Conservation (phyloP, 768 basidiomycete genomes). For the Lactarius tabidus region DNA sequence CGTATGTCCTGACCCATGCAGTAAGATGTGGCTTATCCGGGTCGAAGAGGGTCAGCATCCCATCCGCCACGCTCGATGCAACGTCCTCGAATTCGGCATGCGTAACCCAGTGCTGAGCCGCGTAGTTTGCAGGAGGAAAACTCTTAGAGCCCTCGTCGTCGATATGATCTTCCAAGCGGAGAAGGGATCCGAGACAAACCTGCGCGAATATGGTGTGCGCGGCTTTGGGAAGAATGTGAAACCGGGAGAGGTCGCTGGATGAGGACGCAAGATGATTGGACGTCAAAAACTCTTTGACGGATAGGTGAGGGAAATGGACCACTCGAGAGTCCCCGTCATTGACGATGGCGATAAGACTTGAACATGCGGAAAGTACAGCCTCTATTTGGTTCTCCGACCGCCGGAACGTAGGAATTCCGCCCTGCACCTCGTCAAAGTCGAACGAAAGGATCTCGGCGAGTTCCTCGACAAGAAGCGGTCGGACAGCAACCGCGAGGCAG, state of each 20-base stretch:
- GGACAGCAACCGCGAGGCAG: background rate
- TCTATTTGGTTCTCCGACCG: background rate
- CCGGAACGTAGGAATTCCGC: background rate
- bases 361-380: background rate
- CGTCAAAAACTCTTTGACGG: background rate
- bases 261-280: background rate
- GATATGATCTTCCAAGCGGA: background rate
- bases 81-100: background rate
- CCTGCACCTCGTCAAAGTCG: background rate
- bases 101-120: background rate
- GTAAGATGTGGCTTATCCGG: background rate
- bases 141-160: background rate
- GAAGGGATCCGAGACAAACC: background rate
- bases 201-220: constrained; percentile 1
- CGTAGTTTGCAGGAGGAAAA: background rate
- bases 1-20: constrained; percentile 1
- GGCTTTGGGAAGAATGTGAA: background rate
- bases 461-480: background rate
- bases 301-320: background rate
- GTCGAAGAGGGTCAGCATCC: constrained; percentile 2
- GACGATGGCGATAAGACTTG: background rate
- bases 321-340: background rate
- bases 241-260: background rate
- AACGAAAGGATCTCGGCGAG: background rate
- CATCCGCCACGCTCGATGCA: background rate